These are phyloP conservation scores for Gracilaria caudata DNA, from an alignment of 23 red algal species.

Conservation along the genomic window DNA sequence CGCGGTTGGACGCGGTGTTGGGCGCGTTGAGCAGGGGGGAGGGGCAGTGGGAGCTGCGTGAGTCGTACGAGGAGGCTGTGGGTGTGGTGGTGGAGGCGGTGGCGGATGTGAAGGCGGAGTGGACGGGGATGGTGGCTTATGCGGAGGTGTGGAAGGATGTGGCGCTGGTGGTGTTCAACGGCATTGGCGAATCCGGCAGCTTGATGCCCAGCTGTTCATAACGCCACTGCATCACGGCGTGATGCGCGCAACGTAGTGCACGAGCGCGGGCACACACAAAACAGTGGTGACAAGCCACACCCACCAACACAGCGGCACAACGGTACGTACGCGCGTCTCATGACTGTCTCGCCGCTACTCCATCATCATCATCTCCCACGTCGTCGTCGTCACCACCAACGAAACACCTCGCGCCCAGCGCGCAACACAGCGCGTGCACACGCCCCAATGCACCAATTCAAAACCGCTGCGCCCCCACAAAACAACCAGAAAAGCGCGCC, in stretches of 20 bases:
- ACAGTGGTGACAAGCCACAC: not conserved
- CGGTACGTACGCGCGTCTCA: no score
- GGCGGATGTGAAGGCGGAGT: not conserved
- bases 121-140: not conserved
- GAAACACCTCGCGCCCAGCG: no score
- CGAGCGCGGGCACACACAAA: not conserved
- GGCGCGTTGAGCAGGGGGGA: not conserved
- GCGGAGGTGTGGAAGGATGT: conserved; percentile 29
- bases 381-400: no score
- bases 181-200: conserved; percentile 43
- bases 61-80: not conserved
- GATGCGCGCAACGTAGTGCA: not conserved
- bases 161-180: conserved; percentile 24
- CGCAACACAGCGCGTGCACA: not conserved
- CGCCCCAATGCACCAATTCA: no score
- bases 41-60: not conserved
- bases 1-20: not conserved
- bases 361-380: no score
- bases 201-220: conserved; percentile 14
- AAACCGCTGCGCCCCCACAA: no score
- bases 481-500: no score
- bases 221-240: no score
- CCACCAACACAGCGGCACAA: no score
- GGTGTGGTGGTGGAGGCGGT: not conserved
- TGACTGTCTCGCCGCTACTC: no score